These are phyloP conservation scores for Daedaleopsis sinensis DNA, from an alignment of 768 basidiomycete genomes.

Conservation along the genomic window DNA sequence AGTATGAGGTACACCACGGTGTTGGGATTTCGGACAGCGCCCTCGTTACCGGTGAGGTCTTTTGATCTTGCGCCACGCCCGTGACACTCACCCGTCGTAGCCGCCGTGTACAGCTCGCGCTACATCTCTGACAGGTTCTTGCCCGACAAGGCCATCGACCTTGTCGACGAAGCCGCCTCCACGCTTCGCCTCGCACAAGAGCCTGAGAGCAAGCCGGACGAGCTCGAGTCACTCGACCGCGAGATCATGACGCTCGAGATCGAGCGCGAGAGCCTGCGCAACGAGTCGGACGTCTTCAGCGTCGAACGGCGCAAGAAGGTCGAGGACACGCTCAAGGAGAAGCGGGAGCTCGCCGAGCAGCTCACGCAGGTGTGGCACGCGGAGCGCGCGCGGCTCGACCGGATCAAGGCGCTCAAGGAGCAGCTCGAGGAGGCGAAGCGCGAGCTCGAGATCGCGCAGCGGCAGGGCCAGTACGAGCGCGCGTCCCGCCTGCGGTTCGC, in stretches of 20 bases:
- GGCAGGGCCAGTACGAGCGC: slow-evolving; percentile 83
- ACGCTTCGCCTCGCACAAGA: slow-evolving; percentile 87
- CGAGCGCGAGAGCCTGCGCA: slow-evolving; percentile 87
- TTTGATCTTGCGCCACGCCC: background rate
- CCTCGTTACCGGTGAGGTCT: slow-evolving; percentile 69
- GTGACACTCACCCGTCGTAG: slow-evolving; percentile 36
- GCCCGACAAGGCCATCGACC: slow-evolving; percentile 90
- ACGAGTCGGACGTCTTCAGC: slow-evolving; percentile 84
- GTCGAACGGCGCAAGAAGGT: slow-evolving; percentile 71
- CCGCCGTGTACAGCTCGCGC: slow-evolving; percentile 81
- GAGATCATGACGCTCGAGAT: slow-evolving; percentile 88
- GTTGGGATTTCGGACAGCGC: slow-evolving; percentile 71
- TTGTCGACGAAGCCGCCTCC: slow-evolving; percentile 92
- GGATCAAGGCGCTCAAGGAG: slow-evolving; percentile 72
- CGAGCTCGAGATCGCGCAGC: slow-evolving; percentile 85
- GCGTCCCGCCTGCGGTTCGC: slow-evolving; percentile 85
- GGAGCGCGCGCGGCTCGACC: slow-evolving; percentile 69
- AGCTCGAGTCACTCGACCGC: slow-evolving; percentile 79
- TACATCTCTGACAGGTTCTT: slow-evolving; percentile 88
- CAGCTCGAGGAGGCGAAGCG: slow-evolving; percentile 82
- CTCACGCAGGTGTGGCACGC: slow-evolving; percentile 75
- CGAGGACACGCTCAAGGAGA: slow-evolving; percentile 61
- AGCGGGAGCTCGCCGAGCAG: slow-evolving; percentile 62
- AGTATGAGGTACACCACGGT: slow-evolving; percentile 92
- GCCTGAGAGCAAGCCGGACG: slow-evolving; percentile 84